phyloP scores from a whole-genome alignment of 2,329 filamentous ascomycete genomes.

The Colletotrichum sp. region DNA sequence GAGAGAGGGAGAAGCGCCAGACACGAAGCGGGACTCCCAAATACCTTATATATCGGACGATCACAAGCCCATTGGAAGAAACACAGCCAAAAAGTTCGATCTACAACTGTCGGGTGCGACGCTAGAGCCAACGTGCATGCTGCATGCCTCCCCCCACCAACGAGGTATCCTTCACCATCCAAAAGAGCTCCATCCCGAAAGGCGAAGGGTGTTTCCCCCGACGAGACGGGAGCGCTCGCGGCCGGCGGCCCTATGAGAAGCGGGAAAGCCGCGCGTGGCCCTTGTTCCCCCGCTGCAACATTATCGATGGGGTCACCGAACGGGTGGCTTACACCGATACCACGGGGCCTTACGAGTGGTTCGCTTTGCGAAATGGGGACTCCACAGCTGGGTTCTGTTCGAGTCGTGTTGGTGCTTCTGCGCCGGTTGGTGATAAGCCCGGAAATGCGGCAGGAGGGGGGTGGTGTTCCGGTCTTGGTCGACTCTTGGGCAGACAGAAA shows the following conservation, averaged over 20 bases:
- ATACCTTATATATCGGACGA: conserved; percentile 13
- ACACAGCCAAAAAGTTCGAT: neutral
- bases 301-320: neutral
- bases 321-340: neutral
- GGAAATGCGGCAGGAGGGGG: neutral
- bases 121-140: neutral
- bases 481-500: neutral
- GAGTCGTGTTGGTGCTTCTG: neutral
- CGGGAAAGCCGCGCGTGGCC: neutral
- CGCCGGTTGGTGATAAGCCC: neutral
- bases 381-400: neutral
- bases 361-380: neutral
- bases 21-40: neutral
- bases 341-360: neutral
- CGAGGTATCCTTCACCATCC: neutral
- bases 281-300: neutral
- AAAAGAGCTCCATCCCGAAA: neutral
- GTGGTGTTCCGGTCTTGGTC: neutral
- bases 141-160: neutral
- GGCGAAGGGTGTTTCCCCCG: neutral
- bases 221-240: neutral
- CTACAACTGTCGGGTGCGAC: neutral
- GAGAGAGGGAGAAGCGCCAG: neutral
- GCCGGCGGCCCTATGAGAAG: neutral
- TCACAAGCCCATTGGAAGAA: neutral